phyloP scores from a whole-genome alignment of 768 basidiomycete genomes.

The Pilatotrama ljubarskyi region DNA sequence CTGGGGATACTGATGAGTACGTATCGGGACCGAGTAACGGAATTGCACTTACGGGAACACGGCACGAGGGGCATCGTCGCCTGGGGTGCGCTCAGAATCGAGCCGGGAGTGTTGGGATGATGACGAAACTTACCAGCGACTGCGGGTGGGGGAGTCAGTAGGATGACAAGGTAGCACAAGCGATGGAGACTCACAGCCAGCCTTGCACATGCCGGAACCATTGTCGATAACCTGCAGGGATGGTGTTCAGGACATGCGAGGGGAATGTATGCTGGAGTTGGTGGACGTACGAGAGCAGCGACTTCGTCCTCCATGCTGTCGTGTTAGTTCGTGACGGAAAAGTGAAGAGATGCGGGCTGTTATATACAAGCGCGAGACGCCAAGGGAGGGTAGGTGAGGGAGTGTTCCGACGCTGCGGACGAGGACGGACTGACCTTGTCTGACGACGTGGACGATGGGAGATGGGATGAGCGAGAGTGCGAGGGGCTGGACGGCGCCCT shows the following conservation, averaged over 20 bases:
- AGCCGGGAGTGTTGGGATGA: neutral
- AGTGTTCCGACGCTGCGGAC: conserved; percentile 10
- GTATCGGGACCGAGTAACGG: neutral
- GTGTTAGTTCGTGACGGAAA: conserved; percentile 28
- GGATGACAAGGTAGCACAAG: conserved; percentile 30
- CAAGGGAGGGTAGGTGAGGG: neutral
- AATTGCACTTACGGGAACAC: conserved; percentile 83
- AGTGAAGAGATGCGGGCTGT: conserved; percentile 23
- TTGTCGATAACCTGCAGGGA: conserved; percentile 76
- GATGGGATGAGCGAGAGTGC: conserved; percentile 22
- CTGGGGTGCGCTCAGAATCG: conserved; percentile 35
- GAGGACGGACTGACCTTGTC: conserved; percentile 14
- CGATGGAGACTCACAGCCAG: conserved; percentile 75
- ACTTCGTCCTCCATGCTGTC: conserved; percentile 64
- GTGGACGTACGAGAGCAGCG: conserved; percentile 48
- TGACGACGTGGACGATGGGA: conserved; percentile 16
- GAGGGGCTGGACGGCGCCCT: conserved; percentile 29
- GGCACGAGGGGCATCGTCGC: conserved; percentile 97
- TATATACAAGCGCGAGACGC: conserved; percentile 22
- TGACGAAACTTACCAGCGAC: conserved; percentile 45
- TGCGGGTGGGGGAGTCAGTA: conserved; percentile 78
- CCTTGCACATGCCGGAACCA: conserved; percentile 99
- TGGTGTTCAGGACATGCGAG: conserved; percentile 1
- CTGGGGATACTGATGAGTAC: conserved; percentile 26
- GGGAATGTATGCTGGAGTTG: neutral